A percentile compares a stretch with the other conserved stretches of the same genome.
Conservation (phyloP, 192 early-diverging fungal species). For the Gryganskiella cystojenkinii region DNA sequence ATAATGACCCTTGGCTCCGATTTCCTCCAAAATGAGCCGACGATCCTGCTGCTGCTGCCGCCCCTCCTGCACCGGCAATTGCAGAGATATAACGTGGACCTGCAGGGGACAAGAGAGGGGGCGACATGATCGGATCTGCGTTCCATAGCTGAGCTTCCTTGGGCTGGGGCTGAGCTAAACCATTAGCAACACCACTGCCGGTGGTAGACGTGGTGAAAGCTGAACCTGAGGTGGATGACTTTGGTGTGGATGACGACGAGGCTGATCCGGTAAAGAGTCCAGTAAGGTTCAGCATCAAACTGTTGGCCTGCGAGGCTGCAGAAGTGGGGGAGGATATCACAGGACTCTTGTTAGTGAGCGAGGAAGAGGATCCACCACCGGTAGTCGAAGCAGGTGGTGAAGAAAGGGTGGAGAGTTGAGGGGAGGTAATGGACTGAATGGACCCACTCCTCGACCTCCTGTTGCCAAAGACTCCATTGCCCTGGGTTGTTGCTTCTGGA, state of each 20-base stretch:
- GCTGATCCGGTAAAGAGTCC: constrained; percentile 9
- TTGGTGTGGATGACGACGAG: not conserved
- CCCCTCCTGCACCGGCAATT: constrained; percentile 19
- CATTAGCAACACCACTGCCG: not conserved
- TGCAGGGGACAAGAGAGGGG: constrained; percentile 32
- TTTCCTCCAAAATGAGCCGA: too few species aligned
- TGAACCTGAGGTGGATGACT: not conserved
- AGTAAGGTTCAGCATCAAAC: constrained; percentile 23
- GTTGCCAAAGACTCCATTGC: not conserved
- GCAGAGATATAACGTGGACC: constrained; percentile 39
- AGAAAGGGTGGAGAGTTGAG: constrained; percentile 5
- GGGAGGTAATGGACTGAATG: not conserved
- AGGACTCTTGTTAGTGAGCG: constrained; percentile 3
- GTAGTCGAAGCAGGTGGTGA: not conserved
- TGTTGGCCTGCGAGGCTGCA: not conserved
- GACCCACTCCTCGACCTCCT: not conserved
- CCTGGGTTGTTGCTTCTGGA: not conserved
- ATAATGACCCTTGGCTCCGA: too few species aligned
- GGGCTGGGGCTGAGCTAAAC: not conserved
- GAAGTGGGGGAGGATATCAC: not conserved
- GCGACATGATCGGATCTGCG: constrained; percentile 7
- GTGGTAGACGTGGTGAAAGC: not conserved
- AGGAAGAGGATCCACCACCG: too few species aligned
- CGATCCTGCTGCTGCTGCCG: not conserved
- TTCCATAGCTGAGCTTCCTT: constrained; percentile 46